Evolutionary conservation across 73 alveolate genomes (phyloP), one percentile per base, ranked within the genome.

Genomic region (Stentor roeselii): DNA sequence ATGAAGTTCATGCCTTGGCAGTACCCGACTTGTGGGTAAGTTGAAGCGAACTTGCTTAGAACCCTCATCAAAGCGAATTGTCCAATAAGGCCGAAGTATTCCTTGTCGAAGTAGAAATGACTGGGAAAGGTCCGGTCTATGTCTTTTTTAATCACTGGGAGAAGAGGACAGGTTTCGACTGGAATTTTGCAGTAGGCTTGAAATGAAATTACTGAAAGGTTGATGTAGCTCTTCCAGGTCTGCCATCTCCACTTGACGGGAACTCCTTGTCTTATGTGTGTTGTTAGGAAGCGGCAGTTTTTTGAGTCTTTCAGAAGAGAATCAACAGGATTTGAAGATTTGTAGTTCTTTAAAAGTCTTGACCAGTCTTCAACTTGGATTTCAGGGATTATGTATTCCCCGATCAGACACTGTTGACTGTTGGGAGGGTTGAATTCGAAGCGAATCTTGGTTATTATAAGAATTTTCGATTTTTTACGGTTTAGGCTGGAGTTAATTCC

Each of bases 1-100:
- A 90, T 60, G 60, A 87, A 90, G 59, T 87, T 90, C 83, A 88
- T 84, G 75, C 90, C 61, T 59, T 90, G 87, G 38, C 92, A 88
- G 77, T 90, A 90, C 3, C 95, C 92, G 32, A 87, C 93, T 60
- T 90, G 59, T 11, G 82, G 82, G 27, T 61, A 61, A 30, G 42
- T 14, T n/a, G 42, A 30, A 14, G 82, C 6, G 14, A 61, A 30
- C 82, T n/a, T 35, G 6, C 21, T 30, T 61, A 61, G 27, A 30
- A 61, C 42, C 27, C 58, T 61, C 14, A n/a, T 14, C 6, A 61
- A 36, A n/a, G 37, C 42, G 38, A 6, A 30, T 61, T 61, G 42
- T 30, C 82, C 82, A 30, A 14, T 14, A 30, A 11, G 14, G 6
- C 82, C 82, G 27, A 61, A 61, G 58, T 14, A 30, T 14, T n/a